Percentiles rank a stretch among this genome's conserved stretches.
These are phyloP conservation scores for Pythium dissotocum DNA, from an alignment of 352 stramenopile species.

Conservation along the genomic window DNA sequence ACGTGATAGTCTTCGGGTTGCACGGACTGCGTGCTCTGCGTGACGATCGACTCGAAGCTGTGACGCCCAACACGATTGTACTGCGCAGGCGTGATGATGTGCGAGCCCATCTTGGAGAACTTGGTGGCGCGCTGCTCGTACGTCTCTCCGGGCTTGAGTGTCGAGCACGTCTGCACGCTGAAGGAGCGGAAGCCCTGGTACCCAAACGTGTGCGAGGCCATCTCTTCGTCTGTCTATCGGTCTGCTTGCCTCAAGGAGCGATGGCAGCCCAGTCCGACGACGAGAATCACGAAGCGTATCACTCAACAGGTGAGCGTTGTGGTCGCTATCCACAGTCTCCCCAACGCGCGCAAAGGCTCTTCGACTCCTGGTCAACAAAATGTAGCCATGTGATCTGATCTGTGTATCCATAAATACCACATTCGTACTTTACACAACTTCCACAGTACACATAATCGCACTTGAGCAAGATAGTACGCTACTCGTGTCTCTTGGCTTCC, in stretches of 20 bases:
- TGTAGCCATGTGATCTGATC: constrained; percentile 21
- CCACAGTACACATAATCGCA: background rate
- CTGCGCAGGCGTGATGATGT: constrained; percentile 55
- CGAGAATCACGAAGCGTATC: background rate
- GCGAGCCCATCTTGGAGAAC: constrained; percentile 77
- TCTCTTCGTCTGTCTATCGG: background rate
- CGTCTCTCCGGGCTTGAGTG: constrained; percentile 75
- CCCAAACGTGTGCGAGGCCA: constrained; percentile 38
- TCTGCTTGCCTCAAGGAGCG: background rate
- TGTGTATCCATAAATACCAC: constrained; percentile 9
- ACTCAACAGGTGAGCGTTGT: background rate
- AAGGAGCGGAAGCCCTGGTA: constrained; percentile 85
- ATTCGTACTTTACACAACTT: constrained; percentile 9
- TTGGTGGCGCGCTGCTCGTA: constrained; percentile 68
- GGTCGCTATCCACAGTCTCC: background rate
- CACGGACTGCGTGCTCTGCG: constrained; percentile 44
- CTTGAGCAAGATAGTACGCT: background rate
- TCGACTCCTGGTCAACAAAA: background rate
- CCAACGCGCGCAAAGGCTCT: background rate
- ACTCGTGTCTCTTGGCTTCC: background rate
- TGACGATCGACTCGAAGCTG: constrained; percentile 53
- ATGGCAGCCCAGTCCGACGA: background rate
- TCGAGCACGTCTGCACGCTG: constrained; percentile 60
- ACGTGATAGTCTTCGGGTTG: constrained; percentile 62
- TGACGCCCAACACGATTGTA: constrained; percentile 60